phyloP scores from a whole-genome alignment of 768 basidiomycete genomes.

The Pholiota conissans region DNA sequence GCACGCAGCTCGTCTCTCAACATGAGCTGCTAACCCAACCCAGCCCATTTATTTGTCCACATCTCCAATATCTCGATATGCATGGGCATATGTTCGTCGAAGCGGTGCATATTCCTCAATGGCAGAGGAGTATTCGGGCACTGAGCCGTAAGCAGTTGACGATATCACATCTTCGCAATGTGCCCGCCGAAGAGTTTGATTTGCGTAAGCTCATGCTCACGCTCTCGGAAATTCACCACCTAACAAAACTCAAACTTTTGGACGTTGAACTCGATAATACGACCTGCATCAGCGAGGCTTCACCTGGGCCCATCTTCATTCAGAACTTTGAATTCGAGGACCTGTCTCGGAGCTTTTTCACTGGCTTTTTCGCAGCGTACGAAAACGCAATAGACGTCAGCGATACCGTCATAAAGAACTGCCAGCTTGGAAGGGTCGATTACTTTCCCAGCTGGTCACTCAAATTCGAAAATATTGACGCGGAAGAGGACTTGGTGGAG shows the following conservation, averaged over 20 bases:
- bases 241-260: slow-evolving; percentile 10
- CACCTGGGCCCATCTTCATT: slow-evolving; percentile 6
- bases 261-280: slow-evolving; percentile 12
- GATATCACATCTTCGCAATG: slow-evolving; percentile 7
- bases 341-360: slow-evolving; percentile 11
- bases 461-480: slow-evolving; percentile 2
- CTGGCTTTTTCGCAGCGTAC: slow-evolving; percentile 8
- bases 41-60: slow-evolving; percentile 7
- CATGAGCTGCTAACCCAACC: neutral
- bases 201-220: slow-evolving; percentile 9
- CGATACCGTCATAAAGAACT: slow-evolving; percentile 3
- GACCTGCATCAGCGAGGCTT: neutral
- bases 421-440: slow-evolving; percentile 5
- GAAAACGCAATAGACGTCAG: slow-evolving; percentile 16
- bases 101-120: slow-evolving; percentile 6
- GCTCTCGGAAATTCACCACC: slow-evolving; percentile 11
- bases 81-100: slow-evolving; percentile 15
- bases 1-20: neutral
- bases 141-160: slow-evolving; percentile 13
- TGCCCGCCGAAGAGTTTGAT: neutral
- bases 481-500: slow-evolving; percentile 7
- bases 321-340: slow-evolving; percentile 18
- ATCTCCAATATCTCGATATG: slow-evolving; percentile 14
- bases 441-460: slow-evolving; percentile 9
- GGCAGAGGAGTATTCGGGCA: slow-evolving; percentile 8